These are phyloP conservation scores for Centrapalus pauciflorus DNA, from an alignment of 129 eudicot genomes.

Conservation along the genomic window DNA sequence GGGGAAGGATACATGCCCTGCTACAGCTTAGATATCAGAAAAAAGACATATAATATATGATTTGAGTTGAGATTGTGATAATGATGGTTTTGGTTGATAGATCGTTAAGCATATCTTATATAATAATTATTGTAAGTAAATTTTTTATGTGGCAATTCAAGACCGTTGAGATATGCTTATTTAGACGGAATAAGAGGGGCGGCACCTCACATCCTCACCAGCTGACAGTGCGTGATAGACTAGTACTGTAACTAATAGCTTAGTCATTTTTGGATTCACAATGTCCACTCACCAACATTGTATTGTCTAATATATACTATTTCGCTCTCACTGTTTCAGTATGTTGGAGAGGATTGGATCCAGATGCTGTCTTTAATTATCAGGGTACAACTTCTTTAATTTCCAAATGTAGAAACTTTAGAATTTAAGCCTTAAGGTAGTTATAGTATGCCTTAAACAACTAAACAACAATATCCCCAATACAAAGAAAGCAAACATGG, in stretches of 20 bases:
- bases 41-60: neutral
- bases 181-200: neutral
- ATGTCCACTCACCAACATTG: too few relatives aligned
- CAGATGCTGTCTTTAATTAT: neutral
- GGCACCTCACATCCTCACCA: neutral
- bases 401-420: neutral
- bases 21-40: neutral
- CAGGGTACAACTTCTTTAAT: neutral
- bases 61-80: neutral
- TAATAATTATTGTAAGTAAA: too few relatives aligned
- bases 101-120: neutral
- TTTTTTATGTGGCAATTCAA: neutral
- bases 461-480: too few relatives aligned
- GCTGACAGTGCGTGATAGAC: neutral
- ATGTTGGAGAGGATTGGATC: neutral
- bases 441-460: too few relatives aligned
- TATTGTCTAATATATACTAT: too few relatives aligned
- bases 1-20: neutral
- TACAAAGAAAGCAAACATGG: conserved; percentile 1
- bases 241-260: too few relatives aligned
- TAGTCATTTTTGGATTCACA: too few relatives aligned
- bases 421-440: too few relatives aligned
- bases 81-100: neutral
- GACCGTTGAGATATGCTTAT: neutral
- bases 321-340: too few relatives aligned